Conservation (phyloP, 768 basidiomycete species). For the Rhodosporidiobolus odoratus region DNA sequence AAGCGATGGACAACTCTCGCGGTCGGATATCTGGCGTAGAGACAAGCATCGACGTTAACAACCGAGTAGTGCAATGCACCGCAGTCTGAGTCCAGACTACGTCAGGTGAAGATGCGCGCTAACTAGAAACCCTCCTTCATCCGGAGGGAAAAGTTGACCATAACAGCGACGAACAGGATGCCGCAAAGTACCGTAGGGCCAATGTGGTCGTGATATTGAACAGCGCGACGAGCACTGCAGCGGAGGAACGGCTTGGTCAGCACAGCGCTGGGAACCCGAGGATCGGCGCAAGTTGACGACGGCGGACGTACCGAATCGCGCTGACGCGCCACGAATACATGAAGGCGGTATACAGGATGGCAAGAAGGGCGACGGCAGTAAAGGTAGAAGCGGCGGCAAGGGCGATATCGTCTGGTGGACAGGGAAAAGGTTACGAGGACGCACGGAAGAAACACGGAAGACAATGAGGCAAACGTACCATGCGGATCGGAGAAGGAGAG, state of each 20-base stretch:
- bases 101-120: no score
- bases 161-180: conserved; percentile 63
- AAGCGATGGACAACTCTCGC: no score
- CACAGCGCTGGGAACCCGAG: no score
- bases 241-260: background rate
- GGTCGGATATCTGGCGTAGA: no score
- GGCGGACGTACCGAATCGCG: conserved; percentile 53
- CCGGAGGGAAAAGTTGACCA: conserved; percentile 68
- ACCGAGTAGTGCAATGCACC: no score
- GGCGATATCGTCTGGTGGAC: conserved; percentile 53
- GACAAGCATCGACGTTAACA: no score
- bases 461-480: conserved; percentile 14
- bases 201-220: conserved; percentile 70
- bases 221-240: conserved; percentile 56
- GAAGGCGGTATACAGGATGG: conserved; percentile 77
- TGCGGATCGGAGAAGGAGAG: conserved; percentile 47
- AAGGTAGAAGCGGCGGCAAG: conserved; percentile 83
- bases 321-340: conserved; percentile 73
- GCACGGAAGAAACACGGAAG: no score
- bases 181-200: conserved; percentile 69
- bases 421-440: no score
- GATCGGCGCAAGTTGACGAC: background rate
- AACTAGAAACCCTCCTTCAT: conserved; percentile 34
- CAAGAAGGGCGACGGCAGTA: conserved; percentile 78
- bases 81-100: no score